Conservation (phyloP, 352 stramenopile species). For the Phytopythium helicoides region DNA sequence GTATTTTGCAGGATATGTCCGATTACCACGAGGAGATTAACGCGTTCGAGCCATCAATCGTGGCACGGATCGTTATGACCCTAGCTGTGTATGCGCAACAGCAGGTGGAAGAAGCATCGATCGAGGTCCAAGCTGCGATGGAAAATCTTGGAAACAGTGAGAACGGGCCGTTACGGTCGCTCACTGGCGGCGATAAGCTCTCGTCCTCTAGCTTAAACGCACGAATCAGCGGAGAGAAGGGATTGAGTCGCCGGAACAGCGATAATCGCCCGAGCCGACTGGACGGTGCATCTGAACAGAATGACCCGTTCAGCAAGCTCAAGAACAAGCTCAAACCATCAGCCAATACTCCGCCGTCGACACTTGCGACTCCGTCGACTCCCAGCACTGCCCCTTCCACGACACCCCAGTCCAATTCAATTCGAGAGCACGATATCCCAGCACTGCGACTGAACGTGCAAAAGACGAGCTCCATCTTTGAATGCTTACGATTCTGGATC, state of each 20-base stretch:
- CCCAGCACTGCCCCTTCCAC: slow-evolving; percentile 35
- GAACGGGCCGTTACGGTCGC: not conserved
- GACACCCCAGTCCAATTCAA: slow-evolving; percentile 20
- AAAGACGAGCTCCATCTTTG: slow-evolving; percentile 84
- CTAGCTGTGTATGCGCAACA: slow-evolving; percentile 83
- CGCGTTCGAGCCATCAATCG: slow-evolving; percentile 56
- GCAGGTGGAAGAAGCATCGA: slow-evolving; percentile 85
- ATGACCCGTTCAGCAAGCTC: slow-evolving; percentile 64
- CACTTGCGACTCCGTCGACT: slow-evolving; percentile 12
- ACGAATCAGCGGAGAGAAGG: slow-evolving; percentile 19
- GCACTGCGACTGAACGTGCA: slow-evolving; percentile 74
- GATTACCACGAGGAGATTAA: slow-evolving; percentile 76
- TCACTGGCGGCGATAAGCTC: slow-evolving; percentile 15
- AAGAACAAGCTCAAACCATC: slow-evolving; percentile 62
- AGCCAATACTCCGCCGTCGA: slow-evolving; percentile 4
- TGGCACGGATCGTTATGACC: slow-evolving; percentile 87
- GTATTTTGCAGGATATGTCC: slow-evolving; percentile 76
- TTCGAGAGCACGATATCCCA: slow-evolving; percentile 57
- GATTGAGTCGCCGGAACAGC: slow-evolving; percentile 34
- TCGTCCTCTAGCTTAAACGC: slow-evolving; percentile 29
- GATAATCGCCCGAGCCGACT: slow-evolving; percentile 48
- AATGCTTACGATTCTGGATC: slow-evolving; percentile 84
- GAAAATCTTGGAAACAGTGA: slow-evolving; percentile 31
- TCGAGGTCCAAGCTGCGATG: slow-evolving; percentile 80
- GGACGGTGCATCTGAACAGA: slow-evolving; percentile 34